These are phyloP conservation scores for Beauveria rudraprayagi DNA, from an alignment of 2,329 filamentous ascomycete species.

Conservation along the genomic window DNA sequence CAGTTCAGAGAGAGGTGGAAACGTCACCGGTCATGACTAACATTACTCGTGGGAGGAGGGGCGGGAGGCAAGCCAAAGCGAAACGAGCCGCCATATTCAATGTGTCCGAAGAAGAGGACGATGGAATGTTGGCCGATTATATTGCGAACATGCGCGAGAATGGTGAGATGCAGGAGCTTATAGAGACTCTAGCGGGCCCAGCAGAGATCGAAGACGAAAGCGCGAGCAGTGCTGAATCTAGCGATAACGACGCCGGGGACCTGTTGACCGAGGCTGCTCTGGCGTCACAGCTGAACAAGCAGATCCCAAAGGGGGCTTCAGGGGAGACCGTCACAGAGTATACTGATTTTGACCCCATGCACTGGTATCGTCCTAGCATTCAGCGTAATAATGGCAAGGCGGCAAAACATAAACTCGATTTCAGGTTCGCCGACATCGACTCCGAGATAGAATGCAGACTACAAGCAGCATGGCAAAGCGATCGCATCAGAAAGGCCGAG, in stretches of 20 bases:
- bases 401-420: constrained; percentile 36
- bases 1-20: constrained; percentile 18
- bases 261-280: not conserved
- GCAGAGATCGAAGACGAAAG: not conserved
- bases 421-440: constrained; percentile 50
- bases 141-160: constrained; percentile 55
- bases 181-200: not conserved
- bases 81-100: constrained; percentile 2
- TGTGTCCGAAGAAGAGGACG: constrained; percentile 33
- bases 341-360: constrained; percentile 76
- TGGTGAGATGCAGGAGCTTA: constrained; percentile 49
- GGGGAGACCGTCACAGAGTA: constrained; percentile 26
- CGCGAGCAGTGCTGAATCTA: not conserved
- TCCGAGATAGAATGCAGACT: constrained; percentile 57
- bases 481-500: constrained; percentile 62
- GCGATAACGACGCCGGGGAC: not conserved
- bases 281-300: constrained; percentile 16
- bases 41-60: constrained; percentile 16
- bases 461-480: constrained; percentile 53
- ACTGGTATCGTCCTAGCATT: constrained; percentile 65
- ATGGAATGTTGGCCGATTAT: constrained; percentile 59
- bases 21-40: not conserved
- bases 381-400: constrained; percentile 55
- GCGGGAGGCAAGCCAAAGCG: constrained; percentile 13
- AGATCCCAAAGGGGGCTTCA: constrained; percentile 29